Conservation (phyloP, 441 rosid genomes). For the Populus hybrid region DNA sequence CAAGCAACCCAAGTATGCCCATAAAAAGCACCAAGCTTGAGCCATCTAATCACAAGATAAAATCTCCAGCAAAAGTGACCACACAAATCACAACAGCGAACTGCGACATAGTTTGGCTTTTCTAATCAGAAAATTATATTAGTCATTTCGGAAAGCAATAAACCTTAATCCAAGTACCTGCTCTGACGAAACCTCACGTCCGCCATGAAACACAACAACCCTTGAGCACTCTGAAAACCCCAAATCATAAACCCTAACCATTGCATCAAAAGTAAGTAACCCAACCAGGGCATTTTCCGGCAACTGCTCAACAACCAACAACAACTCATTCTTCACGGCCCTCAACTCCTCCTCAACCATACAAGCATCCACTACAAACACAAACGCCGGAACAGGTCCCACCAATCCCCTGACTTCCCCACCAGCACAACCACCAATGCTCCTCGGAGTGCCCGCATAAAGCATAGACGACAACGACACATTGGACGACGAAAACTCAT, state of each 20-base stretch:
- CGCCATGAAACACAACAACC: constrained; percentile 71
- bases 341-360: constrained; percentile 61
- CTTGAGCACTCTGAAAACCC: constrained; percentile 66
- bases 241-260: constrained; percentile 81
- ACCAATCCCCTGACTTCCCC: constrained; percentile 18
- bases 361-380: constrained; percentile 75
- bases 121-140: neutral
- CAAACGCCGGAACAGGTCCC: constrained; percentile 69
- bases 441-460: constrained; percentile 26
- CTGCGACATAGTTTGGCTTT: neutral
- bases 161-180: constrained; percentile 42
- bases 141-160: neutral
- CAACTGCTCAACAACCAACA: constrained; percentile 70
- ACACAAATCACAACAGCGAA: neutral
- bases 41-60: neutral
- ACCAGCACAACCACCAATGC: constrained; percentile 17
- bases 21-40: neutral
- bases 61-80: neutral
- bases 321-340: constrained; percentile 66
- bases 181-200: constrained; percentile 59
- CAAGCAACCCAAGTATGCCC: neutral
- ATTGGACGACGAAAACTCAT: constrained; percentile 40
- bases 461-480: constrained; percentile 46
- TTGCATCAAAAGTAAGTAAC: constrained; percentile 69
- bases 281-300: constrained; percentile 73